phyloP scores from a whole-genome alignment of 2,329 filamentous ascomycete species.

The Penicillium italicum region DNA sequence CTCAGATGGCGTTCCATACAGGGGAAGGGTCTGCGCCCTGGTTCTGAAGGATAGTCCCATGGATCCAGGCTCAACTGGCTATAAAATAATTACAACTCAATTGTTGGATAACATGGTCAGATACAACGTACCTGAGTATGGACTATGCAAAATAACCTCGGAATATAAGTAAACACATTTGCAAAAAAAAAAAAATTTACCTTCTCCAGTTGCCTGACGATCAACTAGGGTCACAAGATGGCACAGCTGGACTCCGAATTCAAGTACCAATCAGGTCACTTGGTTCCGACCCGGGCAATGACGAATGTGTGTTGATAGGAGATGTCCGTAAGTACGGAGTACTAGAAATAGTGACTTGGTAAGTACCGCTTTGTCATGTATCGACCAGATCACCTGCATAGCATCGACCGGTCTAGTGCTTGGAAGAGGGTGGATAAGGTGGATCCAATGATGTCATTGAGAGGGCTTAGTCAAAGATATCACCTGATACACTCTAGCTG shows the following conservation, averaged over 20 bases:
- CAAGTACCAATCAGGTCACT: constrained; percentile 7
- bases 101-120: not conserved
- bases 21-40: constrained; percentile 10
- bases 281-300: not conserved
- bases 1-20: constrained; percentile 12
- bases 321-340: not conserved
- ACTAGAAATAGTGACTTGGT: not conserved
- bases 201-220: constrained; percentile 9
- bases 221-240: constrained; percentile 7
- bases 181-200: not conserved
- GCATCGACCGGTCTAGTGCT: constrained; percentile 31
- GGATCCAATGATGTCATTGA: constrained; percentile 28
- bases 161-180: not conserved
- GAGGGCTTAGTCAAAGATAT: not conserved
- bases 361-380: constrained; percentile 12
- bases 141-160: no score
- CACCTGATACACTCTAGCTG: not conserved
- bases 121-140: no score
- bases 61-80: constrained; percentile 1
- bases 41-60: constrained; percentile 7
- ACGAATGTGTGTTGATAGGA: not conserved
- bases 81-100: not conserved
- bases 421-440: constrained; percentile 5
- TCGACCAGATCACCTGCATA: constrained; percentile 20
- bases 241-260: not conserved